Evolutionary conservation across 352 stramenopile genomes (phyloP), one percentile per base, ranked within the genome.

Genomic region (Phytophthora foliorum): DNA sequence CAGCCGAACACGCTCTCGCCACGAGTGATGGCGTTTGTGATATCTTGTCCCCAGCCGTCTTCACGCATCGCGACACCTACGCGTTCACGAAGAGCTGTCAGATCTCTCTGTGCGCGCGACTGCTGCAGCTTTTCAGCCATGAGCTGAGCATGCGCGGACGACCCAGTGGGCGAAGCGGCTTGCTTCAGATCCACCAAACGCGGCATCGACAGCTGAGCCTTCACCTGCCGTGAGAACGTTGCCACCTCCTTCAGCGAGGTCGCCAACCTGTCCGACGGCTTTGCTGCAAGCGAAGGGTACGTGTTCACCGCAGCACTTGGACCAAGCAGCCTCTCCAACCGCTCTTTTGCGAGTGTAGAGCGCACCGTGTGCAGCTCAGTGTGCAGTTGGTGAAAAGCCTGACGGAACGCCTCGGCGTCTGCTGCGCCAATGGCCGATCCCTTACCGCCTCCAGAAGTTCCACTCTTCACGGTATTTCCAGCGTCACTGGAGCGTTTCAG

Each of bases 1-100:
- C 80, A 94, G n/a, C 84, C 86, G 61, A 94, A 94, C 24, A 91
- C 74, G 10, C 69, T 88, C 57, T 94, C 86, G 10, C 84, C 86
- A 2, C 67, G 69, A 24, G 68, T 64, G 53, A 94, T 92, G 9
- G 86, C 84, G 34, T 69, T 75, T 17, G 76, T 86, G n/a, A 91
- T 62, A 25, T 91, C 80, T 14, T 78, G 67, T 34, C 78, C 70
- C 82, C 83, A 91, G 14, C 84, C 84, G 42, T 89, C 81, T 25
- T 80, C 75, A 17, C 68, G 67, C 67, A 83, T 74, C 17, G 72
- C 68, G 1, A 45, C 54, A 45, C 82, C 78, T 24, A 92, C 74
- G 36, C 80, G 73, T 34, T 74, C 45, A 29, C 79, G 82, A 54
- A 94, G 59, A 7, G 79, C 69, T 22, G 34, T 48, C 38, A 94